phyloP scores from a whole-genome alignment of 2,329 filamentous ascomycete species.

The Torrubiella hemipterigena region DNA sequence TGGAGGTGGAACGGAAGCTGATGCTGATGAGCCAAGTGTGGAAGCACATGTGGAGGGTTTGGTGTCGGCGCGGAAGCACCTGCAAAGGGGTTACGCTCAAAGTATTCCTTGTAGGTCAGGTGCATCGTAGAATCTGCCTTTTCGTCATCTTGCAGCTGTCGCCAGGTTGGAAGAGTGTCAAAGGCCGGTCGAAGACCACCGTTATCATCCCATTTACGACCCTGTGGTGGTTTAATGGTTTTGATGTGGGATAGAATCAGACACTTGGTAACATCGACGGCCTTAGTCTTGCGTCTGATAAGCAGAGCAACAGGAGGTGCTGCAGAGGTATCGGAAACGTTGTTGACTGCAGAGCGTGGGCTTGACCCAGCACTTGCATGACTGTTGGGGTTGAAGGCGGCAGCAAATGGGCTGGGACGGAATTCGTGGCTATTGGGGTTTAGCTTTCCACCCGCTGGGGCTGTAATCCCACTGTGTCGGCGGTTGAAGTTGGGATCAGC shows the following conservation, averaged over 20 bases:
- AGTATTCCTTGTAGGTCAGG: constrained; percentile 64
- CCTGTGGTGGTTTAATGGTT: constrained; percentile 37
- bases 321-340: constrained; percentile 20
- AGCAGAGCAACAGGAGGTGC: constrained; percentile 31
- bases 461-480: constrained; percentile 37
- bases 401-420: constrained; percentile 70
- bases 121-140: constrained; percentile 52
- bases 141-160: constrained; percentile 58
- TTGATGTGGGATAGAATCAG: constrained; percentile 41
- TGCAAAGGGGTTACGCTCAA: constrained; percentile 54
- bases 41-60: constrained; percentile 55
- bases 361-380: constrained; percentile 59
- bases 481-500: constrained; percentile 41
- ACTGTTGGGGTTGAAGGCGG: constrained; percentile 64
- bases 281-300: constrained; percentile 60
- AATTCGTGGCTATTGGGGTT: constrained; percentile 67
- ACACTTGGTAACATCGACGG: constrained; percentile 60
- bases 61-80: constrained; percentile 52
- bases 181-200: constrained; percentile 76
- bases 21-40: constrained; percentile 69
- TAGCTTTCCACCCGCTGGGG: constrained; percentile 42
- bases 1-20: constrained; percentile 77
- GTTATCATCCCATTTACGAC: constrained; percentile 59
- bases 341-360: constrained; percentile 50
- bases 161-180: constrained; percentile 79